A percentile compares a stretch with the other conserved stretches of the same genome.
phyloP scores from a whole-genome alignment of 169 alveolate species.

The Condylostoma magnum region DNA sequence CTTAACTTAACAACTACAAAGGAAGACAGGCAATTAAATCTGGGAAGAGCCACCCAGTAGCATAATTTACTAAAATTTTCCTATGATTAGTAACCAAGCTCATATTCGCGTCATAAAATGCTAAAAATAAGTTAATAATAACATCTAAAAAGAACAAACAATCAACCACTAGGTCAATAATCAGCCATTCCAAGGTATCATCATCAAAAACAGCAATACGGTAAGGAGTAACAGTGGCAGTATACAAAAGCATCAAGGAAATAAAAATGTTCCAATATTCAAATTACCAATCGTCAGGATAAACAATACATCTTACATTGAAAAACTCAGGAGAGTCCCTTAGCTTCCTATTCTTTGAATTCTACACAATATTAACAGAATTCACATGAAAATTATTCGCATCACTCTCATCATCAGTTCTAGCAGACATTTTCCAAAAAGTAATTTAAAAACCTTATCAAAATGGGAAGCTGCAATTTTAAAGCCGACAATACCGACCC shows the following conservation, averaged over 20 bases:
- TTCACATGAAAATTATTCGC: too few species aligned
- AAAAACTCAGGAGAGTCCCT: conserved; percentile 22
- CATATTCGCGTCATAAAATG: conserved; percentile 37
- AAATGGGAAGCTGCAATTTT: conserved; percentile 20
- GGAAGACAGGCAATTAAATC: conserved; percentile 66
- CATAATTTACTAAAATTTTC: conserved; percentile 42
- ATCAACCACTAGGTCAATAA: conserved; percentile 42
- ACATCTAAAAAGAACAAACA: conserved; percentile 46
- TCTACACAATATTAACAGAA: too few species aligned
- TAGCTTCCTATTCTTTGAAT: too few species aligned
- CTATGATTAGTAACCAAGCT: conserved; percentile 28
- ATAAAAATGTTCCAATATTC: conserved; percentile 33
- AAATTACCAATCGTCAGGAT: conserved; percentile 35
- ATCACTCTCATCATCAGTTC: too few species aligned
- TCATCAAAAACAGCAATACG: conserved; percentile 27
- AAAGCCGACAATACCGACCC: neutral
- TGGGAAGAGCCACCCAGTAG: conserved; percentile 58
- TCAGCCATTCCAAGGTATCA: neutral
- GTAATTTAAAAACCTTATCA: too few species aligned
- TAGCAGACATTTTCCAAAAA: too few species aligned
- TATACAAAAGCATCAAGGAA: conserved; percentile 20
- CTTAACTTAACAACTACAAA: conserved; percentile 30
- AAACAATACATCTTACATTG: conserved; percentile 7
- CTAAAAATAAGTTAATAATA: conserved; percentile 39
- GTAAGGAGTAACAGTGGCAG: conserved; percentile 39